Base-by-base conservation (phyloP, 257 asterid species). In the Solanum tarapatanum region DNA sequence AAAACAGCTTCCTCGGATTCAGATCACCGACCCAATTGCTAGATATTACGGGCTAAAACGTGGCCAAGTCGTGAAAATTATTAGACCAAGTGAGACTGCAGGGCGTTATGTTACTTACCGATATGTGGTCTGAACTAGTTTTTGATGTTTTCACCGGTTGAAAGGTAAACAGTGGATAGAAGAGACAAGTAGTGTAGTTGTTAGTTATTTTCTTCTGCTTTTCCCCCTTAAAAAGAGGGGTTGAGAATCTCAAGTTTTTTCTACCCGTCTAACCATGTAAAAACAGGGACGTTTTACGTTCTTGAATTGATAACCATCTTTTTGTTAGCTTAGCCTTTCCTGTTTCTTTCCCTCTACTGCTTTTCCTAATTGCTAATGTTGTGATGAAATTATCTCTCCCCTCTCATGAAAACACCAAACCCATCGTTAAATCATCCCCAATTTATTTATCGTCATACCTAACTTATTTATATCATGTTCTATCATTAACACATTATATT, bases 81-180 rank as follows among this genome's bases (percentile, higher is more conserved):
- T 91, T 86, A 93, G 99, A 36, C 96, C 99, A 12, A 96, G 99
- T 90, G 99, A 96, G 92, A 96, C 98, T 76, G 98, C 98, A 45
- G 98, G 99, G 5, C 93, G 93, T 16, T 95, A 96, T 51, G 91
- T 96, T 87, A 96, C 99, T n/a, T 96, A 96, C 80, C 90, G 98
- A 74, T 95, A 69, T 66, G 98, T 94, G 10, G 93, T 93, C 10
- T 96, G 94, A 95, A 43, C 24, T 79, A 26, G 66, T 26, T 79
- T 76, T 79, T 79, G 24, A 26, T 24, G 37, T 26, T 79, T 79
- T 43, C 84, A 79, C 39, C 66, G 11, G 26, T 26, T 26, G 66
- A 79, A 43, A 24, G 19, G 84, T 77, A 77, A 41, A 58, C 30
- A 77, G 17, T 13, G 60, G 62, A 45, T n/a, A 79, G 39, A 43